Evolutionary conservation across 768 basidiomycete species (phyloP).

Genomic region (Stropharia rugosoannulata): DNA sequence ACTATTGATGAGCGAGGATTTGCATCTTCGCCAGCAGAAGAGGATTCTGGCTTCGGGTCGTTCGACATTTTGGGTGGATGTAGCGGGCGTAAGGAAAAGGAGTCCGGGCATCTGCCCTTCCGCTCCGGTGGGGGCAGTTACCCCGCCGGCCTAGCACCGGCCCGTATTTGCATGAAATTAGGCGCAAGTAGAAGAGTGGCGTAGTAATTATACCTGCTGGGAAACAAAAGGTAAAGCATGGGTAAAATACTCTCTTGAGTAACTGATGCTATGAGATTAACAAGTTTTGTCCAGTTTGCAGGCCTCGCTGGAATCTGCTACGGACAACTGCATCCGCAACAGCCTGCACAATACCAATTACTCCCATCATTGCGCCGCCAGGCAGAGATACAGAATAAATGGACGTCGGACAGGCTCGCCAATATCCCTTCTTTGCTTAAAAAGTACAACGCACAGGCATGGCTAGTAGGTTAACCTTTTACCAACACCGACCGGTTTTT

Average conservation of each 20-base stretch:
- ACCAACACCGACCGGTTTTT: neutral
- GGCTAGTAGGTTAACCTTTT: constrained; percentile 32
- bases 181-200: too few relatives aligned
- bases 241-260: too few relatives aligned
- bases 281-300: neutral
- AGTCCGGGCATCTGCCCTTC: too few relatives aligned
- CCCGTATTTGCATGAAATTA: too few relatives aligned
- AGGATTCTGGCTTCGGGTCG: neutral
- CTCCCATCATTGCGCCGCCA: constrained; percentile 40
- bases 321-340: constrained; percentile 23
- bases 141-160: too few relatives aligned
- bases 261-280: too few relatives aligned
- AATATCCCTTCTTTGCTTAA: constrained; percentile 39
- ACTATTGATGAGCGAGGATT: neutral
- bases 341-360: constrained; percentile 31
- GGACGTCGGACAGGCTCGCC: constrained; percentile 39
- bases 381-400: constrained; percentile 37
- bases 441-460: constrained; percentile 42
- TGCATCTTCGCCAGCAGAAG: neutral
- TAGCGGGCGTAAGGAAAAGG: neutral
- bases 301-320: neutral
- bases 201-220: too few relatives aligned
- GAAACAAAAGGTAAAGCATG: too few relatives aligned
- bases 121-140: too few relatives aligned
- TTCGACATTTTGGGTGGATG: constrained; percentile 1